Conservation (phyloP, 805 yeast genomes). For the Schizosaccharomyces cryophilus region DNA sequence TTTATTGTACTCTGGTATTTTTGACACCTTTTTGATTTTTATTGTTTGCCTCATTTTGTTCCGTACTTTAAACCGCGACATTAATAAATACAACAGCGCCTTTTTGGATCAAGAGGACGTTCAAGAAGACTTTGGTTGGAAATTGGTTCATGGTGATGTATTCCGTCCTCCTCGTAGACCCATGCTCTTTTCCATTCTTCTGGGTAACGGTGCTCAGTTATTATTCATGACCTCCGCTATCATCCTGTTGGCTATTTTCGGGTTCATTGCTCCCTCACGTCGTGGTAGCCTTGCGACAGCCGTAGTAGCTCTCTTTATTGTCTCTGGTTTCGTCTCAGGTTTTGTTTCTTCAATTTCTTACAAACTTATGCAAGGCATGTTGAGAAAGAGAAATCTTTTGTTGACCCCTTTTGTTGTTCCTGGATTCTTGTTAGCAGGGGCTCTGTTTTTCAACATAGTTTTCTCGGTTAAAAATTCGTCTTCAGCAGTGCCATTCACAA, state of each 20-base stretch:
- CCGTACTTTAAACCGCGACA: slow-evolving; percentile 63
- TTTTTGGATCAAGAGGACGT: slow-evolving; percentile 61
- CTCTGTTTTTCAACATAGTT: slow-evolving; percentile 57
- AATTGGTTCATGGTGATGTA: slow-evolving; percentile 81
- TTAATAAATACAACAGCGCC: slow-evolving; percentile 67
- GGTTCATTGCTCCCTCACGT: slow-evolving; percentile 77
- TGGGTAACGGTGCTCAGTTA: slow-evolving; percentile 75
- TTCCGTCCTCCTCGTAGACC: slow-evolving; percentile 59
- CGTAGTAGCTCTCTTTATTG: slow-evolving; percentile 59
- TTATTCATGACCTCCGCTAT: slow-evolving; percentile 53
- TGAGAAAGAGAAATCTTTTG: slow-evolving; percentile 67
- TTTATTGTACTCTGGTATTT: slow-evolving; percentile 57
- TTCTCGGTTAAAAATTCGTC: slow-evolving; percentile 57
- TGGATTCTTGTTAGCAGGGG: slow-evolving; percentile 37
- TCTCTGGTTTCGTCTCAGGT: slow-evolving; percentile 64
- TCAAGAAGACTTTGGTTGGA: slow-evolving; percentile 92
- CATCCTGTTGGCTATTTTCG: slow-evolving; percentile 61
- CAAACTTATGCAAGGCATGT: slow-evolving; percentile 74
- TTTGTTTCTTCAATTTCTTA: slow-evolving; percentile 67
- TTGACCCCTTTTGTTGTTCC: slow-evolving; percentile 73
- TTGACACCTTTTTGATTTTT: slow-evolving; percentile 51
- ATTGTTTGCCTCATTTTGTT: slow-evolving; percentile 57
- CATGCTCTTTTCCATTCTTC: slow-evolving; percentile 48
- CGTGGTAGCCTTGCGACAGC: slow-evolving; percentile 84
- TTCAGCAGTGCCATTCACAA: slow-evolving; percentile 85